Evolutionary conservation across 176 grass and related monocot genomes (phyloP), one percentile per base, ranked within the genome.

Genomic region (Carex myosuroides): DNA sequence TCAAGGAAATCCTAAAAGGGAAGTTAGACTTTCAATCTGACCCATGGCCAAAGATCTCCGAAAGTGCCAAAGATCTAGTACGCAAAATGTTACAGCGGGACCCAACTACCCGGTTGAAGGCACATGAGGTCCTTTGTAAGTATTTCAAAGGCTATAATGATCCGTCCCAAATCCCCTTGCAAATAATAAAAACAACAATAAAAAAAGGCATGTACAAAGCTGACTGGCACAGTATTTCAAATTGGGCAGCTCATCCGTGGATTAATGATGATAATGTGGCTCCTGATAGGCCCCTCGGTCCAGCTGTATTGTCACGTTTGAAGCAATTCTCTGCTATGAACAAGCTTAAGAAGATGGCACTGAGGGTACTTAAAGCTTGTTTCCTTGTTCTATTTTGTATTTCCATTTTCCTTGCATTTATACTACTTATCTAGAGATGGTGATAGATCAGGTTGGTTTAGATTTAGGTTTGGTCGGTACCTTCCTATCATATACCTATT

Each of bases 301-400:
- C 95, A 86, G 92, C 92, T 85, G 92, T 98, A 80, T 84, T 98
- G 88, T 94, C 92, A 82, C 91, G 95, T 68, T 88, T 98, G 72
- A 98, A 98, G 63, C 93, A 98, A 50, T 98, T 98, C 79, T 90
- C 95, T 68, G 95, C 95, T 64, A 98, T 94, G 90, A 98, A 98
- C 69, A 98, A 98, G 58, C 92, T 98, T n/a, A 98, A 98, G 79
- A 98, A 98, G 87, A 98, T 98, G 95, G 95, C 95, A 82, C 82
- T 98, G 80, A 89, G 96, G 91, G 96, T 99, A 90, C 60, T 67
- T 55, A 9, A 6, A 50, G 59, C 17, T 57, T 5, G 63, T 81
- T 66, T 89, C 48, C 72, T 85, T 72, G 37, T 71, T 42, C 60
- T 18, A 70, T 81, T 22, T n/a, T 52, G 60, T 58, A 56, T 32